phyloP scores from a whole-genome alignment of 2,329 filamentous ascomycete genomes.

The Ophiostoma sp. region DNA sequence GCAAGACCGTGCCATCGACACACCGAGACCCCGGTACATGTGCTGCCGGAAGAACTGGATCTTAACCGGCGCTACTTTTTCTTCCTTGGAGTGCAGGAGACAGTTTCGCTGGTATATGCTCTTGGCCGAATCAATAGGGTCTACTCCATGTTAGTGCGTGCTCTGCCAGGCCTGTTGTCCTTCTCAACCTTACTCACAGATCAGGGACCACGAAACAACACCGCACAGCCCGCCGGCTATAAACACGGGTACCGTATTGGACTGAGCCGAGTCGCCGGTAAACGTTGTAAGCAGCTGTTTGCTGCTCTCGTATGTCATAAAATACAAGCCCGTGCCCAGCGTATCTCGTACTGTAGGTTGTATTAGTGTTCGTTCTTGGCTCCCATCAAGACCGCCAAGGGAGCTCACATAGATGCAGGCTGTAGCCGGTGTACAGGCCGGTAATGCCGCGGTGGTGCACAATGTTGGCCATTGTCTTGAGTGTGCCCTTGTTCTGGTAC shows the following conservation, averaged over 20 bases:
- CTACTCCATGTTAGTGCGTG: slow-evolving; percentile 27
- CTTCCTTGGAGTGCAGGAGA: slow-evolving; percentile 61
- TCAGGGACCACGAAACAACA: slow-evolving; percentile 73
- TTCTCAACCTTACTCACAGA: slow-evolving; percentile 44
- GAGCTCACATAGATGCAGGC: slow-evolving; percentile 65
- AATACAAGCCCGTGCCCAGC: slow-evolving; percentile 77
- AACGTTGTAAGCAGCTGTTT: slow-evolving; percentile 77
- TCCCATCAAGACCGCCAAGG: not conserved
- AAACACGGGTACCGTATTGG: slow-evolving; percentile 71
- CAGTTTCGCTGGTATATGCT: slow-evolving; percentile 81
- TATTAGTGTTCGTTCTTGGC: not conserved
- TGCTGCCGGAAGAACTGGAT: slow-evolving; percentile 71
- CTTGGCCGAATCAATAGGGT: slow-evolving; percentile 75
- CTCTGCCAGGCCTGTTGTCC: not conserved
- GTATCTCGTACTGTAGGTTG: slow-evolving; percentile 64
- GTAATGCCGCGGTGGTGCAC: slow-evolving; percentile 65
- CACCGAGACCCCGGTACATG: slow-evolving; percentile 77
- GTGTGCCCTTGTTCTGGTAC: slow-evolving; percentile 72
- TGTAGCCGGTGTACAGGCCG: slow-evolving; percentile 76
- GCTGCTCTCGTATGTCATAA: slow-evolving; percentile 81
- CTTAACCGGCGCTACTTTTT: slow-evolving; percentile 60
- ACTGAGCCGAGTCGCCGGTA: slow-evolving; percentile 64
- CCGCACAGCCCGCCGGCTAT: slow-evolving; percentile 75
- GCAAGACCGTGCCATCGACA: slow-evolving; percentile 77
- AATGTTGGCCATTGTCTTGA: slow-evolving; percentile 71